Percentiles rank a stretch among this genome's conserved stretches.
These are phyloP conservation scores for Emmonsiellopsis sp. DNA, from an alignment of 2,329 filamentous ascomycete species.

Conservation along the genomic window DNA sequence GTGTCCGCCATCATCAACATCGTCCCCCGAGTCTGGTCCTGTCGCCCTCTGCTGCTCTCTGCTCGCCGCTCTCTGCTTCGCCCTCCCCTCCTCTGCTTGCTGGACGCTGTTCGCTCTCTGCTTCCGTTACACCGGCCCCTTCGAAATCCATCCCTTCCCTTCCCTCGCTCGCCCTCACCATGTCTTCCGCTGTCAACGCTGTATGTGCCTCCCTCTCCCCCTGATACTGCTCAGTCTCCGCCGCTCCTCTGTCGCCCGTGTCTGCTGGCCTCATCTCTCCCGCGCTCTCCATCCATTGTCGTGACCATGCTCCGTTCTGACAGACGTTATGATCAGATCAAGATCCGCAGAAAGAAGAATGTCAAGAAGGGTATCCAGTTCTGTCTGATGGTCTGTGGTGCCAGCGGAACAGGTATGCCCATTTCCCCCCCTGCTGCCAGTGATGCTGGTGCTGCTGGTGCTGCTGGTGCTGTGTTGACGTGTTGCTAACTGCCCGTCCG, in stretches of 20 bases:
- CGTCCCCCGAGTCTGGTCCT: constrained; percentile 8
- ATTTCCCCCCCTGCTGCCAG: constrained; percentile 5
- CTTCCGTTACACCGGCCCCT: constrained; percentile 8
- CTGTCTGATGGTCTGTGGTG: constrained; percentile 99
- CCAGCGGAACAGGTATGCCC: constrained; percentile 83
- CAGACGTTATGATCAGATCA: constrained; percentile 51
- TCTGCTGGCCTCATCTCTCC: neutral
- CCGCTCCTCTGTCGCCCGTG: neutral
- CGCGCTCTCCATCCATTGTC: neutral
- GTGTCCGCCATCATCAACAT: constrained; percentile 6
- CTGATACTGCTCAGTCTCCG: neutral
- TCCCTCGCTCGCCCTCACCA: neutral
- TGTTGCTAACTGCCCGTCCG: constrained; percentile 13
- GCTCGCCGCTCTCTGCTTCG: constrained; percentile 14
- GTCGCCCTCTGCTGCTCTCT: constrained; percentile 16
- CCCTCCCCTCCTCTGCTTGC: constrained; percentile 10
- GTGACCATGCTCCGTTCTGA: constrained; percentile 8
- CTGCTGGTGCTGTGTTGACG: constrained; percentile 1
- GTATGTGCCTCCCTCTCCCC: constrained; percentile 28
- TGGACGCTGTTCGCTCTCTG: constrained; percentile 10
- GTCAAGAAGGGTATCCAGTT: constrained; percentile 99
- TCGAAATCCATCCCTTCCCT: neutral
- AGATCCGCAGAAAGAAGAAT: constrained; percentile 99
- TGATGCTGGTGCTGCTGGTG: constrained; percentile 12
- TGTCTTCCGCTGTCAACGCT: constrained; percentile 33